A percentile compares a stretch with the other conserved stretches of the same genome.
Conservation (phyloP, 495 filamentous ascomycete species). For the Podospora conica region DNA sequence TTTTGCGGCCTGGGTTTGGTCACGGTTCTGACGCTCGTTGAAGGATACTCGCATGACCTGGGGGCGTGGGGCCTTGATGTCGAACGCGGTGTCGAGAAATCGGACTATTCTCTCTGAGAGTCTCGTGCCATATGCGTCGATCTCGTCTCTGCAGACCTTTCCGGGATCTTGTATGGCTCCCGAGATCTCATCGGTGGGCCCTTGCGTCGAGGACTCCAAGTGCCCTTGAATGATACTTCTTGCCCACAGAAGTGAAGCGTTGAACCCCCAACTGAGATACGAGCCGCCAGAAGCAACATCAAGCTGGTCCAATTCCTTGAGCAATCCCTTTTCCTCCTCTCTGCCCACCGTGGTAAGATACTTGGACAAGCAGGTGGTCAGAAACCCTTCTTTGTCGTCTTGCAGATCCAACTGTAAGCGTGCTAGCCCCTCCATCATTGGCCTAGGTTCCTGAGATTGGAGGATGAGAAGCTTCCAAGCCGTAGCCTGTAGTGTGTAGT, state of each 20-base stretch:
- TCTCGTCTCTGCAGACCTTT: background rate
- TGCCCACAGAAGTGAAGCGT: constrained; percentile 10
- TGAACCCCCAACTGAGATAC: background rate
- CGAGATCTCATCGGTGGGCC: background rate
- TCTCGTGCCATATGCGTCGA: background rate
- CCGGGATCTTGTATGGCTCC: background rate
- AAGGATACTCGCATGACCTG: background rate
- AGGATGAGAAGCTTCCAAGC: constrained; percentile 16
- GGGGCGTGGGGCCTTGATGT: background rate
- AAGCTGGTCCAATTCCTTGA: background rate
- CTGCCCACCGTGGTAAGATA: constrained; percentile 3
- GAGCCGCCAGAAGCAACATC: background rate
- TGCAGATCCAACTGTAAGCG: constrained; percentile 14
- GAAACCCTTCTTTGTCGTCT: constrained; percentile 18
- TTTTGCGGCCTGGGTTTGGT: background rate
- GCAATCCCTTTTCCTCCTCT: constrained; percentile 1
- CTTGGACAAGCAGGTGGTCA: constrained; percentile 17
- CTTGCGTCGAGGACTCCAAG: background rate
- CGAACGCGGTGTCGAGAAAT: background rate
- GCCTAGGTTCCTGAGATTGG: constrained; percentile 12
- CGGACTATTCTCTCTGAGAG: background rate
- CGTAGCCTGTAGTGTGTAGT: constrained; percentile 13
- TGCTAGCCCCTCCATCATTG: constrained; percentile 9
- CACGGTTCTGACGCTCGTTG: background rate
- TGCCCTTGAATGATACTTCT: constrained; percentile 7